Conservation (phyloP, 208 protist species). For the Leishmania tropica region DNA sequence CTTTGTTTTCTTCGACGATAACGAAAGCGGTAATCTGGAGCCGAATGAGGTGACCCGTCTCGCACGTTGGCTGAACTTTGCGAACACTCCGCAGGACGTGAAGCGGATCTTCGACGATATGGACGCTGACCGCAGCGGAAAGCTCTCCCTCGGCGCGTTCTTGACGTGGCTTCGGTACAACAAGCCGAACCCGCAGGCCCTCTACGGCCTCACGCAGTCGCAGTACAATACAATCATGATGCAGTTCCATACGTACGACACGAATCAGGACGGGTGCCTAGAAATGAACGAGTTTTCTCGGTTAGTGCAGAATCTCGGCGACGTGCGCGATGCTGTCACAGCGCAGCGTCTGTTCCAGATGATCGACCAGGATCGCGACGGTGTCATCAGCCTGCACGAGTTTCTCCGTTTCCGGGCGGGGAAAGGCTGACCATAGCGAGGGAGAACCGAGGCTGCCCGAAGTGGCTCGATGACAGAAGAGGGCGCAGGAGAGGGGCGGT, state of each 20-base stretch:
- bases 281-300: constrained; percentile 62
- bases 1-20: constrained; percentile 85
- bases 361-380: constrained; percentile 58
- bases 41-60: constrained; percentile 58
- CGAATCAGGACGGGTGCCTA: constrained; percentile 67
- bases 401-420: constrained; percentile 73
- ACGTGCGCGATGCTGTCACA: constrained; percentile 36
- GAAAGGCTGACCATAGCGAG: constrained; percentile 7
- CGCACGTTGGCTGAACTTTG: constrained; percentile 86
- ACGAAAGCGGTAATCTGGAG: constrained; percentile 68
- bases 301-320: constrained; percentile 51
- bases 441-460: not conserved
- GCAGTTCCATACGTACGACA: constrained; percentile 83
- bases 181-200: constrained; percentile 67
- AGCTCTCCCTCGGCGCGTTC: constrained; percentile 72
- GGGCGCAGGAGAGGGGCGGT: not conserved
- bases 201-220: constrained; percentile 77
- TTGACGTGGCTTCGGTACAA: constrained; percentile 74
- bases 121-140: constrained; percentile 65
- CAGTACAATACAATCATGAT: constrained; percentile 91
- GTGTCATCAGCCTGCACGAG: constrained; percentile 70
- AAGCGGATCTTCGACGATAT: constrained; percentile 81
- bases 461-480: not conserved
- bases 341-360: constrained; percentile 55
- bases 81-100: constrained; percentile 57